Conservation (phyloP, 169 alveolate species). For the Cardiosporidium cionae region DNA sequence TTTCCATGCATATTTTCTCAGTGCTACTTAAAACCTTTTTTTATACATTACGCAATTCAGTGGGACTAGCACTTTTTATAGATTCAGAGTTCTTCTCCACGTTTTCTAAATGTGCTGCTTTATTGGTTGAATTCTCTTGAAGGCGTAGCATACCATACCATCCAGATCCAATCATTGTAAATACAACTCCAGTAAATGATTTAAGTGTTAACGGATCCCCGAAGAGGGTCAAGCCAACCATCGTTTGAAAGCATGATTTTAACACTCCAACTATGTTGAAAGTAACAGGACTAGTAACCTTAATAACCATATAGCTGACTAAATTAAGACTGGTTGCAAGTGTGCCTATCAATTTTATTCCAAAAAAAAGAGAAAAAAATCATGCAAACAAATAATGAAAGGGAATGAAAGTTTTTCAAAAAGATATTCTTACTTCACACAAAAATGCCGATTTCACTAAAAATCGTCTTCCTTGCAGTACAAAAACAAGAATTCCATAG, state of each 20-base stretch:
- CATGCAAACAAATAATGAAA: neutral
- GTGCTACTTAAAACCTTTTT: no score
- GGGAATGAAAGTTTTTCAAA: neutral
- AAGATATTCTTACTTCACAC: neutral
- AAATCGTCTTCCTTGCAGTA: no score
- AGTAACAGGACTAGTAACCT: conserved; percentile 25
- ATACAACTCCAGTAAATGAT: conserved; percentile 30
- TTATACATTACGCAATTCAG: no score
- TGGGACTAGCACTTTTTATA: no score
- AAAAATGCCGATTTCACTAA: neutral
- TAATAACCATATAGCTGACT: neutral
- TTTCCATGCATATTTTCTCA: no score
- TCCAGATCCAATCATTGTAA: conserved; percentile 36
- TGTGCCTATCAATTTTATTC: neutral
- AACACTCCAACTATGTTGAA: conserved; percentile 43
- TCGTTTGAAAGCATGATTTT: conserved; percentile 43
- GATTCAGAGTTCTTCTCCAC: no score
- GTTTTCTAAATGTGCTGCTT: no score
- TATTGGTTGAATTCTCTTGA: no score
- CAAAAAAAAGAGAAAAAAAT: neutral
- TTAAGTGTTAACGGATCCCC: conserved; percentile 25
- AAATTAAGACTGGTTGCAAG: neutral
- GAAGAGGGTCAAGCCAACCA: conserved; percentile 39
- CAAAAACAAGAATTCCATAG: no score
- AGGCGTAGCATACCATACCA: conserved; percentile 1